Percentiles rank a stretch among this genome's conserved stretches.
Conservation (phyloP, 768 basidiomycete species). For the Pleurotus giganteus region DNA sequence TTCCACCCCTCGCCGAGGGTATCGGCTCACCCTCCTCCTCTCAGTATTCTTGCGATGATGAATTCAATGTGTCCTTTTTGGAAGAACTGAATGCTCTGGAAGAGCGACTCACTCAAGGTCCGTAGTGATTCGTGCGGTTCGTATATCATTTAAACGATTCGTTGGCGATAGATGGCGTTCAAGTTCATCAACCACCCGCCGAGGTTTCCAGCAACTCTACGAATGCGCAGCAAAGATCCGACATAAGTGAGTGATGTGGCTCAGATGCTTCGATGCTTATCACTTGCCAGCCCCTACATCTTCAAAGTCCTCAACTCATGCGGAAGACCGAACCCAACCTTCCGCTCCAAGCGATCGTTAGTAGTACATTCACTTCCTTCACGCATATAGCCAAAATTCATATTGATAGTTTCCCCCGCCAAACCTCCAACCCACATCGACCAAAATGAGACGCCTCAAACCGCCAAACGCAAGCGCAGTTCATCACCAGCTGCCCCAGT, state of each 20-base stretch:
- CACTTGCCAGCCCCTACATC: too few relatives aligned
- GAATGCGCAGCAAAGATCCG: not conserved
- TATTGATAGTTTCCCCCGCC: not conserved
- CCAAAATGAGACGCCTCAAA: not conserved
- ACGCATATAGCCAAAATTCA: too few relatives aligned
- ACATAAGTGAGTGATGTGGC: not conserved
- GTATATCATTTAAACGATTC: not conserved
- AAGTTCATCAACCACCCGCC: not conserved
- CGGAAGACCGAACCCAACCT: too few relatives aligned
- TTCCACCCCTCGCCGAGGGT: conserved; percentile 13
- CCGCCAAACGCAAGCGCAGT: not conserved
- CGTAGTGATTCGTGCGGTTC: not conserved
- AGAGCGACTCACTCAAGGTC: conserved; percentile 21
- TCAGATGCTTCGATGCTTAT: too few relatives aligned
- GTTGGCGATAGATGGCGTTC: not conserved
- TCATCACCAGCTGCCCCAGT: conserved; percentile 8
- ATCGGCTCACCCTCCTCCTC: conserved; percentile 16
- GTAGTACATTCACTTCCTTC: too few relatives aligned
- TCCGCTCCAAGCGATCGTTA: too few relatives aligned
- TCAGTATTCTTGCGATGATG: conserved; percentile 26
- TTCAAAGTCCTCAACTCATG: too few relatives aligned
- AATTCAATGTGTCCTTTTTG: conserved; percentile 32
- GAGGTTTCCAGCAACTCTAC: not conserved
- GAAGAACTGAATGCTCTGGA: conserved; percentile 49
- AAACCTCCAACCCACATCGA: not conserved